Evolutionary conservation across 768 basidiomycete species (phyloP).

Genomic region (Lactifluus subvellereus): DNA sequence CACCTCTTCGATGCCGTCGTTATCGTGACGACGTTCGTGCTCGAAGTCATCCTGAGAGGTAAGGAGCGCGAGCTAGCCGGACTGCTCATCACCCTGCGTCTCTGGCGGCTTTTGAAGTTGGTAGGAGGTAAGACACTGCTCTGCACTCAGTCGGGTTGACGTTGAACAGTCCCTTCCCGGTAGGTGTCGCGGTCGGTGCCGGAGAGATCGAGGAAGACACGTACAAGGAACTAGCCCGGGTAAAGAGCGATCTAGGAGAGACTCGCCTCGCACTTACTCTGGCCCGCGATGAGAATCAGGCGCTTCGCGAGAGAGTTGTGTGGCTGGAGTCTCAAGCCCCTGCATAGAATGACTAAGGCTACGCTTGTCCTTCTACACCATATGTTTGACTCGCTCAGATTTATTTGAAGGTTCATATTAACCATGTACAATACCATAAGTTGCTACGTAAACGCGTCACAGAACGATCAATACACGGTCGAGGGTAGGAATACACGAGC

Average conservation of each 20-base stretch:
- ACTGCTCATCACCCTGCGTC: conserved; percentile 64
- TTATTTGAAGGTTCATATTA: neutral
- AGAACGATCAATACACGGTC: neutral
- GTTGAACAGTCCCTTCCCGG: conserved; percentile 31
- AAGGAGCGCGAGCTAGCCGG: conserved; percentile 64
- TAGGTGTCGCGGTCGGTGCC: conserved; percentile 71
- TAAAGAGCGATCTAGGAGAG: conserved; percentile 43
- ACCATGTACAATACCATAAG: neutral
- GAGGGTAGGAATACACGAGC: neutral
- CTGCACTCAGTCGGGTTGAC: neutral
- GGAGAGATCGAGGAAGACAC: conserved; percentile 61
- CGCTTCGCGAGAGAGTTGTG: conserved; percentile 31
- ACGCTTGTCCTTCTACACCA: too few species aligned
- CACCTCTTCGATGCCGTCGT: conserved; percentile 71
- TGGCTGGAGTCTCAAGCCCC: conserved; percentile 6
- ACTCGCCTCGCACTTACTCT: conserved; percentile 40
- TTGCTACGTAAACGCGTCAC: neutral
- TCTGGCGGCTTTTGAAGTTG: conserved; percentile 78
- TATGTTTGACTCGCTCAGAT: neutral
- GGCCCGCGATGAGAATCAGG: conserved; percentile 48
- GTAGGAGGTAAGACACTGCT: conserved; percentile 43
- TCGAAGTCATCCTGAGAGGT: conserved; percentile 66
- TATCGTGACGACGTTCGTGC: conserved; percentile 64
- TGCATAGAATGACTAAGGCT: too few species aligned
- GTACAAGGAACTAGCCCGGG: conserved; percentile 43